Percentiles rank a stretch among this genome's conserved stretches.
Conservation (phyloP, 2,329 filamentous ascomycete species). For the Penicillium sp. region DNA sequence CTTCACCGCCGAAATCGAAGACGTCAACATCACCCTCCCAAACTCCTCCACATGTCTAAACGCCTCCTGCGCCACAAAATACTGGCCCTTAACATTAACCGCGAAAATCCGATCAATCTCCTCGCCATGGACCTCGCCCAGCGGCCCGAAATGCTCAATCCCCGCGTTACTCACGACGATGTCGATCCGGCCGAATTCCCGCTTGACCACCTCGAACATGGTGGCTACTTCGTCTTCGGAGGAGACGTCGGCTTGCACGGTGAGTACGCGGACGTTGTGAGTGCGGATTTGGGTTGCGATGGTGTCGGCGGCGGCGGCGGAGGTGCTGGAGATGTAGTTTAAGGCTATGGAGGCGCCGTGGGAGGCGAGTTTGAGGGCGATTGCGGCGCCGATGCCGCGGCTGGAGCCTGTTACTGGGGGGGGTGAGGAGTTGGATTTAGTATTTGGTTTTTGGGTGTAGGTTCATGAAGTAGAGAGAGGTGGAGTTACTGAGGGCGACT, state of each 20-base stretch:
- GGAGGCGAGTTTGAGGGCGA: constrained; percentile 22
- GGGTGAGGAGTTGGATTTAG: not conserved
- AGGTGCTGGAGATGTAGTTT: constrained; percentile 20
- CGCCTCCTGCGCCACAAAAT: constrained; percentile 27
- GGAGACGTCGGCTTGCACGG: constrained; percentile 25
- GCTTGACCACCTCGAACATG: constrained; percentile 20
- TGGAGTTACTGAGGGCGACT: constrained; percentile 21
- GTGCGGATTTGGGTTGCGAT: constrained; percentile 15
- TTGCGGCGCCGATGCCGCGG: constrained; percentile 27
- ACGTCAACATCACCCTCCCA: constrained; percentile 25
- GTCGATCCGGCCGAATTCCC: constrained; percentile 22
- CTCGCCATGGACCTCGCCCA: constrained; percentile 15
- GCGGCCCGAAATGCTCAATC: constrained; percentile 23
- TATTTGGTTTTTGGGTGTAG: not conserved
- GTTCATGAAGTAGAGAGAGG: not conserved
- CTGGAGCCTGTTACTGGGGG: constrained; percentile 23
- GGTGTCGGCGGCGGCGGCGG: constrained; percentile 14
- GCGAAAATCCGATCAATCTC: constrained; percentile 26
- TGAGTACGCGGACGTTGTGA: constrained; percentile 17
- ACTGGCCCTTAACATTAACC: constrained; percentile 28
- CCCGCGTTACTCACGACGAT: constrained; percentile 28
- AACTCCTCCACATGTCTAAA: constrained; percentile 23
- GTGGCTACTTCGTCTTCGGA: constrained; percentile 16
- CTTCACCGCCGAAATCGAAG: constrained; percentile 27
- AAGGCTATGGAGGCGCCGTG: constrained; percentile 23